phyloP scores from a whole-genome alignment of 805 yeast species.

The Starmerella apicola region DNA sequence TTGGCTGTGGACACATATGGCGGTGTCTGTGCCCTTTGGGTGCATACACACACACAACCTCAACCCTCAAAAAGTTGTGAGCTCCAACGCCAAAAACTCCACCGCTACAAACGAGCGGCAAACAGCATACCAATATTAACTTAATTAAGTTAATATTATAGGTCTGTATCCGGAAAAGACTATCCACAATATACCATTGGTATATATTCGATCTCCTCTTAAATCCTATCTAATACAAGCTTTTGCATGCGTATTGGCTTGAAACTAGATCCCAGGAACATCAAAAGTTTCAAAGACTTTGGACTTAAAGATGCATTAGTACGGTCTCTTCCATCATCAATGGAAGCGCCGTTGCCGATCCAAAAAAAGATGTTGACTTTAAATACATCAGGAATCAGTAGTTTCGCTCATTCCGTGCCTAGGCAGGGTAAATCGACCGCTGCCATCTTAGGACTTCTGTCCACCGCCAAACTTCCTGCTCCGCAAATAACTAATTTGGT shows the following conservation, averaged over 20 bases:
- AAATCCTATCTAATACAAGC: no score
- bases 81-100: no score
- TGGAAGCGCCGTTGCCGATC: constrained; percentile 19
- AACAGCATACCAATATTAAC: no score
- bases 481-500: constrained; percentile 21
- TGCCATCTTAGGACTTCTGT: constrained; percentile 20
- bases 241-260: constrained; percentile 5
- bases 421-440: constrained; percentile 30
- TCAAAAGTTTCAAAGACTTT: constrained; percentile 18
- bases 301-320: constrained; percentile 12
- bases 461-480: constrained; percentile 1
- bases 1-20: no score
- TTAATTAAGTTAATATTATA: neutral
- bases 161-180: neutral
- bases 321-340: constrained; percentile 3
- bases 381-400: constrained; percentile 24
- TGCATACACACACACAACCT: no score
- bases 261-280: constrained; percentile 21
- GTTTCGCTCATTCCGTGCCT: constrained; percentile 23
- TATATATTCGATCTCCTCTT: neutral
- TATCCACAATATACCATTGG: neutral
- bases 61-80: no score
- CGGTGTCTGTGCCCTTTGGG: no score
- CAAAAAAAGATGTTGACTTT: constrained; percentile 25
- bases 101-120: no score